Percentiles rank a stretch among this genome's conserved stretches.
Evolutionary conservation across 345 rosid genomes (phyloP).

Genomic region (Nephelium lappaceum): DNA sequence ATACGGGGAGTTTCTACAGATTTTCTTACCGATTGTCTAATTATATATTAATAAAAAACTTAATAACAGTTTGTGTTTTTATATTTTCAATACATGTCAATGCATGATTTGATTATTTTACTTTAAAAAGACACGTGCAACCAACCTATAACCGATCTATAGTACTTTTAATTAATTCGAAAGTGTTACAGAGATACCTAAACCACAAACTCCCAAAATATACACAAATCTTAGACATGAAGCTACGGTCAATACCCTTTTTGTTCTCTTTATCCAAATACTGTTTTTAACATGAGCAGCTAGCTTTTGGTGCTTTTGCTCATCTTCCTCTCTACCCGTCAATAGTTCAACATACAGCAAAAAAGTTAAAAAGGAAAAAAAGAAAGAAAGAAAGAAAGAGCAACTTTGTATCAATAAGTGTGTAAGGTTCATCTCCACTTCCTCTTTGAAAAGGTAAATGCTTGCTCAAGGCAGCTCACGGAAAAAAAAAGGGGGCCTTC

Average conservation of each 20-base stretch:
- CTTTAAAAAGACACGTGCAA: too few relatives aligned
- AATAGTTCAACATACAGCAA: neutral
- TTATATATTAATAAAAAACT: too few relatives aligned
- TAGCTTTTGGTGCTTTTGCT: slow-evolving; percentile 27
- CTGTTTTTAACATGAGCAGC: slow-evolving; percentile 15
- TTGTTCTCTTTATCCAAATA: slow-evolving; percentile 10
- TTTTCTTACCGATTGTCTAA: too few relatives aligned
- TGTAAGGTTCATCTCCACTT: slow-evolving; percentile 26
- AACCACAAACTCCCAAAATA: neutral
- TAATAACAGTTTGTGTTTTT: too few relatives aligned
- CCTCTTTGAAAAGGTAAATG: slow-evolving; percentile 31
- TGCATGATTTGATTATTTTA: too few relatives aligned
- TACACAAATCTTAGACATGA: neutral
- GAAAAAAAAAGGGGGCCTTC: neutral
- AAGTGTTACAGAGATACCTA: neutral
- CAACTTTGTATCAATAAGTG: slow-evolving; percentile 18
- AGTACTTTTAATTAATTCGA: neutral
- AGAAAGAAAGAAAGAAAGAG: neutral
- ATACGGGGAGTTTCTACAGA: too few relatives aligned
- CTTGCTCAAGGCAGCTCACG: slow-evolving; percentile 40
- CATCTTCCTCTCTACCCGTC: slow-evolving; percentile 19
- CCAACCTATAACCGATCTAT: too few relatives aligned
- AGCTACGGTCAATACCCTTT: slow-evolving; percentile 22
- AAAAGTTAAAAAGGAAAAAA: neutral
- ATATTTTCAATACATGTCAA: too few relatives aligned